Conservation (phyloP, 306 rosid species). For the Dalbergia cochinchinensis region DNA sequence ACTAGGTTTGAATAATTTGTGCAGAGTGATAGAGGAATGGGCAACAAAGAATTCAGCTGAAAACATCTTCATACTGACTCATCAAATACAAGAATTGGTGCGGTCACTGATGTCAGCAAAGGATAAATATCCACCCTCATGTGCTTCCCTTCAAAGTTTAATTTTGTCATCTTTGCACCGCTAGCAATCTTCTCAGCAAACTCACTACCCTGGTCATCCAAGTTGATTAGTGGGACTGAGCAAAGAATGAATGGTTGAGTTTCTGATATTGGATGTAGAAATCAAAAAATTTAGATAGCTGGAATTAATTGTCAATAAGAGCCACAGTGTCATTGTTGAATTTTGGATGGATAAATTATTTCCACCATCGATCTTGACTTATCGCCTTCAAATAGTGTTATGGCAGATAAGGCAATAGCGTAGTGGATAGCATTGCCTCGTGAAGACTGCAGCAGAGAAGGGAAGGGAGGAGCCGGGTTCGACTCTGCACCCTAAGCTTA, state of each 20-base stretch:
- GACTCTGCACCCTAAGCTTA: neutral
- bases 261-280: neutral
- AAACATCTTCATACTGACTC: slow-evolving; percentile 73
- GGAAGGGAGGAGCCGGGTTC: too few relatives aligned
- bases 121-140: slow-evolving; percentile 72
- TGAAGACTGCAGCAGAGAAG: too few relatives aligned
- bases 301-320: slow-evolving; percentile 13
- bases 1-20: slow-evolving; percentile 36
- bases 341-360: neutral
- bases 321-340: slow-evolving; percentile 10
- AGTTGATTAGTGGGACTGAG: slow-evolving; percentile 15
- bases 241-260: slow-evolving; percentile 2
- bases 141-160: slow-evolving; percentile 70
- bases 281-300: slow-evolving; percentile 16
- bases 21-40: slow-evolving; percentile 85
- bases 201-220: slow-evolving; percentile 8
- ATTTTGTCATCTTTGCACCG: slow-evolving; percentile 68
- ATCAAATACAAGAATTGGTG: slow-evolving; percentile 70
- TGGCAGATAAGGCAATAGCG: too few relatives aligned
- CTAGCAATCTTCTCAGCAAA: slow-evolving; percentile 41
- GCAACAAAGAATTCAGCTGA: slow-evolving; percentile 72
- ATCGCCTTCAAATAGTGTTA: neutral
- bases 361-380: neutral
- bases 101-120: slow-evolving; percentile 57
- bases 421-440: too few relatives aligned